Evolutionary conservation across 192 early-diverging fungal species (phyloP).

Genomic region (Rhizophagus sp.): DNA sequence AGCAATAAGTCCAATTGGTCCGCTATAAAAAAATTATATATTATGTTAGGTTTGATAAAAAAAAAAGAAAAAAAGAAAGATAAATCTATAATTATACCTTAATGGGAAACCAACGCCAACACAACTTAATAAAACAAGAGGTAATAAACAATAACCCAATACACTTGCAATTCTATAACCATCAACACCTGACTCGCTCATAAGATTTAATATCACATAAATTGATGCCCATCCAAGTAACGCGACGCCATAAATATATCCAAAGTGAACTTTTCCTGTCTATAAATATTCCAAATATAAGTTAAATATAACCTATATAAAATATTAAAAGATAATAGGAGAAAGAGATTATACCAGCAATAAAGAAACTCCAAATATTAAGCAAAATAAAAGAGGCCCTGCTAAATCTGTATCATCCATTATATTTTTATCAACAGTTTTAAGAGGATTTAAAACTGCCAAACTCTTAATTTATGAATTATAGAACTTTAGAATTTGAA

Average conservation of each 20-base stretch:
- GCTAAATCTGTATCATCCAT: slow-evolving; percentile 97
- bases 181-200: slow-evolving; percentile 89
- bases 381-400: slow-evolving; percentile 89
- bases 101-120: slow-evolving; percentile 69
- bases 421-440: slow-evolving; percentile 73
- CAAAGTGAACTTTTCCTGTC: slow-evolving; percentile 94
- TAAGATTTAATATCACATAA: slow-evolving; percentile 89
- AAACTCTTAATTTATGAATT: slow-evolving; percentile 51
- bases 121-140: slow-evolving; percentile 88
- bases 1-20: slow-evolving; percentile 60
- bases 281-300: slow-evolving; percentile 32
- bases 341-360: slow-evolving; percentile 58
- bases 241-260: slow-evolving; percentile 96
- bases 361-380: slow-evolving; percentile 89
- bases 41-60: no score
- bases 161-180: slow-evolving; percentile 88
- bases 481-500: neutral
- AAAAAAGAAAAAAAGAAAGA: no score
- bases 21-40: slow-evolving; percentile 35
- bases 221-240: slow-evolving; percentile 84
- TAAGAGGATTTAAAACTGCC: slow-evolving; percentile 84
- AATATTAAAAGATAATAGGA: neutral
- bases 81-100: slow-evolving; percentile 47
- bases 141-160: slow-evolving; percentile 95
- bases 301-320: neutral